These are phyloP conservation scores for Cercospora sesami DNA, from an alignment of 2,329 filamentous ascomycete genomes.

Conservation along the genomic window DNA sequence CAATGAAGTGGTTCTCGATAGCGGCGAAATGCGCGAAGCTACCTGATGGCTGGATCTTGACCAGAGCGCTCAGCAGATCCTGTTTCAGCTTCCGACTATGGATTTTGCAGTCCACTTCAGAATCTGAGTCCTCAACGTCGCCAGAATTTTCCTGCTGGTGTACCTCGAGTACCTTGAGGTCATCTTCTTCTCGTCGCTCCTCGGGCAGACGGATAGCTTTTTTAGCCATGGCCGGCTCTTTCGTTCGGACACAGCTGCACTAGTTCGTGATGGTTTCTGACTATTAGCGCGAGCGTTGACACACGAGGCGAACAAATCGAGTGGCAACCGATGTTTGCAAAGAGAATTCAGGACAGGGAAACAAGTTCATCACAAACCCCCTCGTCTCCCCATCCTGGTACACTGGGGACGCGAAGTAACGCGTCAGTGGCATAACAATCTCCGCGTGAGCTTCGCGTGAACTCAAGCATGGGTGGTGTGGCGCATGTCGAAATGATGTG, in stretches of 20 bases:
- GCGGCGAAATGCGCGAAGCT: background rate
- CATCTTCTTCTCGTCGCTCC: background rate
- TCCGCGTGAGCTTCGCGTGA: background rate
- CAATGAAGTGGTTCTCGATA: too few relatives aligned
- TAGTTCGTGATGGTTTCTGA: background rate
- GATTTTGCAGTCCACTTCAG: background rate
- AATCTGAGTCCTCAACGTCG: background rate
- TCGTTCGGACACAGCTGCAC: background rate
- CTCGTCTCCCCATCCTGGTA: too few relatives aligned
- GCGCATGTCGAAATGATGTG: background rate
- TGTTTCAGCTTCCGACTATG: background rate
- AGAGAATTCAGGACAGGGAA: background rate
- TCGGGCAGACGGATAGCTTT: background rate
- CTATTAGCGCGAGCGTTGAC: background rate
- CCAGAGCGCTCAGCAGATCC: background rate
- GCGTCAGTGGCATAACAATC: background rate
- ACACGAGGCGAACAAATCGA: background rate
- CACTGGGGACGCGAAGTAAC: background rate
- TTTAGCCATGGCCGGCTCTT: background rate
- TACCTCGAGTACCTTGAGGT: background rate
- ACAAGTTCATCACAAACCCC: background rate
- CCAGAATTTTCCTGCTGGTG: background rate
- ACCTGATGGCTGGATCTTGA: background rate
- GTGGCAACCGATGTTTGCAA: background rate
- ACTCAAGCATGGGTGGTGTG: background rate